Base-by-base conservation (phyloP, 495 filamentous ascomycete species). In the Aspergillus sclerotioniger region DNA sequence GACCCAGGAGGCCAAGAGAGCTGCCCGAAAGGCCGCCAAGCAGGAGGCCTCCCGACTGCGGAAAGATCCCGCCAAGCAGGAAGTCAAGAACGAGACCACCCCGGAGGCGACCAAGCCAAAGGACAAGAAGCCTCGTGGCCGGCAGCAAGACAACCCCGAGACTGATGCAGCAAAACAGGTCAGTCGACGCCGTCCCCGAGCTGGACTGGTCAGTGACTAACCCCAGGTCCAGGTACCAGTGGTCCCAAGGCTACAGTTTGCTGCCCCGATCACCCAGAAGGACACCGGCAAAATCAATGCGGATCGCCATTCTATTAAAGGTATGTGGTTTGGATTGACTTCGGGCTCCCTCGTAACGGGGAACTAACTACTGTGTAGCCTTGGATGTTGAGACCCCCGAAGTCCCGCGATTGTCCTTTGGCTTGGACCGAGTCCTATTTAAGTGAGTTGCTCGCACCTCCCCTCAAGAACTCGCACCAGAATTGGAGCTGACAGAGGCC, bases 351-450 rank as follows among this genome's bases (percentile, higher is more conserved):
- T 29, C 8, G 35, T 15, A 6, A 32, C 7, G 29, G 16, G 4
- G 16, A 50, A 15, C 45, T 53, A 21, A 61, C 21, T 8, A 25
- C 37, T 37, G 15, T 16, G 43, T 47, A 80, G 79, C 77, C 12
- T 58, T 94, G 44, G 69, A 83, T 25, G 68, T 80, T 31, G 63
- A 75, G 10, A 81, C 80, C 32, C 72, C 83, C 12, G 76, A 80
- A 13, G 88, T 96, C 10, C 90, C 94, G 3, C 66, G 67, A 3
- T 75, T 98, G 8, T 80, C 87, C 1, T 90, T 95, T 68, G 90
- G 87, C 10, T 80, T 98, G 1, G 91, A 97, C 50, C 82, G 94
- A 41, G 94, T 94, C 35, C 75, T 98, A 5, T 98, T 98, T 80
- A 98, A 97, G 83, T 84, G 72, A 62, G 77, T 25, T 64, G 3